phyloP scores from a whole-genome alignment of 192 early-diverging fungal genomes.

The Chytriomyces sp. region DNA sequence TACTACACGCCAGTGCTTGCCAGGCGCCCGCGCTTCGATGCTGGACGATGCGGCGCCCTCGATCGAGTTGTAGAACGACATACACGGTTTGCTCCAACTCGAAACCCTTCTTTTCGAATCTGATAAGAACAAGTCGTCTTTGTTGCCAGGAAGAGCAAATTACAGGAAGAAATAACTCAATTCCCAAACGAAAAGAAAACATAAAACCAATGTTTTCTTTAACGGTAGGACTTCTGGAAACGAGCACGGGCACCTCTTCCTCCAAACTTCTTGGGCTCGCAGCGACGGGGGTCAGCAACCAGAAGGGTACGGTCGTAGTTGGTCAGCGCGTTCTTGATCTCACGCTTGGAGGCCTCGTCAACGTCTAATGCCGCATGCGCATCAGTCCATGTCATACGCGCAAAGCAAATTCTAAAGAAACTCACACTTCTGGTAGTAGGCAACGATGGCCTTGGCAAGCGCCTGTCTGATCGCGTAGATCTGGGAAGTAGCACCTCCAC shows the following conservation, averaged over 20 bases:
- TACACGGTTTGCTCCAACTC: no score
- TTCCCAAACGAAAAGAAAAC: no score
- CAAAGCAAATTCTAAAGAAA: conserved; percentile 31
- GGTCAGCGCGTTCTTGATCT: conserved; percentile 92
- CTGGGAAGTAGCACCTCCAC: conserved; percentile 97
- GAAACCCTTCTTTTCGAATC: no score
- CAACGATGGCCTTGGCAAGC: conserved; percentile 98
- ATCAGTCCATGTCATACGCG: conserved; percentile 19
- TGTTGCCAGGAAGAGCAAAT: no score
- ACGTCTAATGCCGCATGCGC: conserved; percentile 59
- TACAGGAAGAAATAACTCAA: no score
- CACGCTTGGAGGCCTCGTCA: conserved; percentile 99
- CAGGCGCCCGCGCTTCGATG: no score
- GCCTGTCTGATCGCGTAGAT: conserved; percentile 98
- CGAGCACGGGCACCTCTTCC: conserved; percentile 98
- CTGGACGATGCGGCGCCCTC: no score
- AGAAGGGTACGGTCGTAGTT: conserved; percentile 96
- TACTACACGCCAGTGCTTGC: no score
- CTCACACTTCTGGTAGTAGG: conserved; percentile 97
- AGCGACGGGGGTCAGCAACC: conserved; percentile 97
- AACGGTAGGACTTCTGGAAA: conserved; percentile 70
- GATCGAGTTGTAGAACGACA: no score
- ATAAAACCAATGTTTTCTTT: conserved; percentile 18
- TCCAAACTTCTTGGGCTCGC: conserved; percentile 99
- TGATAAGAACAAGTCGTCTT: no score